Evolutionary conservation across 371 early-diverging fungal species (phyloP), one percentile per base, ranked within the genome.

Genomic region (Mortierella sp.): DNA sequence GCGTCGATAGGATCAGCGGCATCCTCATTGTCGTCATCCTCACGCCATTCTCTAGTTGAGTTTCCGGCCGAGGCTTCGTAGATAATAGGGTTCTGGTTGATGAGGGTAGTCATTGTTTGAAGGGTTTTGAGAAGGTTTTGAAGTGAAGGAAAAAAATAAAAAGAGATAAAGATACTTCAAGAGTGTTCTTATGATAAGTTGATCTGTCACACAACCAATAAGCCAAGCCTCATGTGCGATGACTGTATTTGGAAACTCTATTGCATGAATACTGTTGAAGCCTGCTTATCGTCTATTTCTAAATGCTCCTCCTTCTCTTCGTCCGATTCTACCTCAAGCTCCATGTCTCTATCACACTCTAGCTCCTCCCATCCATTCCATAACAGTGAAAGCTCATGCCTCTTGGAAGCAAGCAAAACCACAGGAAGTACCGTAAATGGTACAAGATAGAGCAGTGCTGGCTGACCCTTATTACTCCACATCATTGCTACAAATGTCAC

Each of bases 31-130:
- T 87, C 86, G 68, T 93, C 94, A 19, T 86, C 85, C 59, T 84
- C 85, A 2, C 87, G 86, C 69, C 87, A 85, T 49, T 84, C 83
- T 67, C 89, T 87, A 19, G 83, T 83, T 47, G 86, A 74, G 35
- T 73, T 84, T 60, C 66, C 66, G 23, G 71, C 71, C 43, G 88
- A 83, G 61, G 88, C 72, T 22, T 87, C 85, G 83, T 94, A 96
- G 54, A 97, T 88, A 35, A 88, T 88, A 5, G 97, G 97, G 72
- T 95, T 95, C 45, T 93, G 93, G 88, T 97, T 97, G 56, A 93
- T 87, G 23, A 90, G 83, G 0, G 70, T 78, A 12, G 76, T 76
- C 76, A 76, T 74, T 58, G 23, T 15, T 47, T 58, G 10, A 6
- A 17, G 0, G n/a, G n/a, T n/a, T n/a, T n/a, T n/a, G n/a, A n/a